phyloP scores from a whole-genome alignment of 108 stramenopile genomes.

The Halocafeteria seosinensis region DNA sequence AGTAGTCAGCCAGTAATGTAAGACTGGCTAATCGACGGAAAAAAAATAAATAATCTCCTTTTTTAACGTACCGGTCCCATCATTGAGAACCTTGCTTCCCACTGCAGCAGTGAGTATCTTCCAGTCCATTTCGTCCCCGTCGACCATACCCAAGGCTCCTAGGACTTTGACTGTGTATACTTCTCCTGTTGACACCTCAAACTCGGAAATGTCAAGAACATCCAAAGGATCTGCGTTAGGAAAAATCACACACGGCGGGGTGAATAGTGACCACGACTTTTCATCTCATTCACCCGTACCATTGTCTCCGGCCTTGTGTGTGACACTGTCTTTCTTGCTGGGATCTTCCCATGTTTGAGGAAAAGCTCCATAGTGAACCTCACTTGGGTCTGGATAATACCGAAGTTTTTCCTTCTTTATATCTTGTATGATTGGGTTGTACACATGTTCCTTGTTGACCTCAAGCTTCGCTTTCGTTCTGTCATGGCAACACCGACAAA shows the following conservation, averaged over 20 bases:
- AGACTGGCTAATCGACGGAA: too few relatives aligned
- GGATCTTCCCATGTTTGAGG: slow-evolving; percentile 98
- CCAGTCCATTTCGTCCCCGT: slow-evolving; percentile 99
- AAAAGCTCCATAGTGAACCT: slow-evolving; percentile 98
- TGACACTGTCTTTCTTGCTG: slow-evolving; percentile 57
- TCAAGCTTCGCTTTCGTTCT: slow-evolving; percentile 98
- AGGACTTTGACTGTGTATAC: slow-evolving; percentile 81
- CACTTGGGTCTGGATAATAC: slow-evolving; percentile 50
- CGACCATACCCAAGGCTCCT: slow-evolving; percentile 97
- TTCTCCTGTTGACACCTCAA: slow-evolving; percentile 53
- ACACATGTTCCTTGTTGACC: slow-evolving; percentile 80
- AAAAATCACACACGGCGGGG: too few relatives aligned
- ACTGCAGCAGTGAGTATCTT: slow-evolving; percentile 91
- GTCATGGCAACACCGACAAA: slow-evolving; percentile 28
- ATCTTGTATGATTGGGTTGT: slow-evolving; percentile 95
- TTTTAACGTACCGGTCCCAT: too few relatives aligned
- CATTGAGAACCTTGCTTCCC: too few relatives aligned
- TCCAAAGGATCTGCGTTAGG: slow-evolving; percentile 99
- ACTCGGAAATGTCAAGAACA: slow-evolving; percentile 86
- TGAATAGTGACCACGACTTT: too few relatives aligned
- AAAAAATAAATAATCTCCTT: too few relatives aligned
- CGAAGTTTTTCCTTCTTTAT: slow-evolving; percentile 95
- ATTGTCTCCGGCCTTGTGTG: slow-evolving; percentile 78
- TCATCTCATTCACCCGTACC: too few relatives aligned
- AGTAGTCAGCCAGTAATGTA: too few relatives aligned